A percentile compares a stretch with the other conserved stretches of the same genome.
These are phyloP conservation scores for Salix udensis DNA, from an alignment of 345 rosid species.

Conservation along the genomic window DNA sequence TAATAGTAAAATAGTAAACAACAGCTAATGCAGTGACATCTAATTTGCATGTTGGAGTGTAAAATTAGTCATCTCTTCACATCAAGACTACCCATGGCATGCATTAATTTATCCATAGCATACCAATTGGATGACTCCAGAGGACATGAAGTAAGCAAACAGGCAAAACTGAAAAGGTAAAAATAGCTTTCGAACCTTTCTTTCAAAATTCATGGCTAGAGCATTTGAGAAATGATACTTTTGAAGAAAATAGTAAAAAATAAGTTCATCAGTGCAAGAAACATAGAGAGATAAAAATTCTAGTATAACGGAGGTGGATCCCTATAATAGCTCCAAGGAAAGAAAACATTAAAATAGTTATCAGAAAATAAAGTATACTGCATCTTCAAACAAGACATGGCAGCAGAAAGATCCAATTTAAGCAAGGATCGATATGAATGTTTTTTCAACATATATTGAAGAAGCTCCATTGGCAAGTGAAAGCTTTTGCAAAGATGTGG, in stretches of 20 bases:
- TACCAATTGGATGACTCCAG: background rate
- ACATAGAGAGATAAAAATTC: background rate
- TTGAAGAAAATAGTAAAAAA: background rate
- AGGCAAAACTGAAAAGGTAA: background rate
- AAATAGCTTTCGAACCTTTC: conserved; percentile 1
- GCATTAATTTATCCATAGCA: background rate
- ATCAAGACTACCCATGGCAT: background rate
- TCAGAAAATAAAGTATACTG: background rate
- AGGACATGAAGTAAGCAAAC: background rate
- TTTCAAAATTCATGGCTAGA: background rate
- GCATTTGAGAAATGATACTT: background rate
- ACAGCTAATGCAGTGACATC: conserved; percentile 1
- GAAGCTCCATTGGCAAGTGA: background rate
- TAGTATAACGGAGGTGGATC: background rate
- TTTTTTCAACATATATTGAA: background rate
- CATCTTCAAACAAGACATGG: background rate
- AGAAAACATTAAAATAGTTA: background rate
- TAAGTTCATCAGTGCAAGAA: background rate
- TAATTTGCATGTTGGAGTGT: background rate
- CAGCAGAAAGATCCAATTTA: background rate
- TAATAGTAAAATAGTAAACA: conserved; percentile 9
- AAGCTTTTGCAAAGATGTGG: background rate
- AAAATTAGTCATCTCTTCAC: background rate
- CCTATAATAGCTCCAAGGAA: background rate
- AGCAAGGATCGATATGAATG: background rate